A percentile compares a stretch with the other conserved stretches of the same genome.
phyloP scores from a whole-genome alignment of 2,329 filamentous ascomycete species.

The Botrytis cinerea region DNA sequence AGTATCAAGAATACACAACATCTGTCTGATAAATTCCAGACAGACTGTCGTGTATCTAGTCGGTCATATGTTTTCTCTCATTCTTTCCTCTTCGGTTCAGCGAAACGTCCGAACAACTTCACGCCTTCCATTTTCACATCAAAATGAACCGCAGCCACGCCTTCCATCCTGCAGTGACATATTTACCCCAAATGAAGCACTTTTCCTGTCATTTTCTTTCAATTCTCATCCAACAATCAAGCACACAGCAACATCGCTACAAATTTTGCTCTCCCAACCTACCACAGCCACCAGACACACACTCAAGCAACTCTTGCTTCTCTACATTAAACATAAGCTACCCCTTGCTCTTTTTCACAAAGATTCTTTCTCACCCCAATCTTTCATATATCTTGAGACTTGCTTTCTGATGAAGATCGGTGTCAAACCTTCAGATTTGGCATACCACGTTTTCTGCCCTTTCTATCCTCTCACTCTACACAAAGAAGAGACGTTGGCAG shows the following conservation, averaged over 20 bases:
- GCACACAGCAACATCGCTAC: conserved; percentile 25
- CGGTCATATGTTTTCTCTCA: not conserved
- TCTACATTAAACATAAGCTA: conserved; percentile 11
- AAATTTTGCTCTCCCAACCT: conserved; percentile 24
- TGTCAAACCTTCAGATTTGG: conserved; percentile 7
- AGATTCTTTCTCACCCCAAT: not conserved
- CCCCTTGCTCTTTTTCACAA: not conserved
- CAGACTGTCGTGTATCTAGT: not conserved
- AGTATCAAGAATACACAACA: not conserved
- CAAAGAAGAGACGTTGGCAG: not conserved
- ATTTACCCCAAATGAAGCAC: not conserved
- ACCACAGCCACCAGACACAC: conserved; percentile 1
- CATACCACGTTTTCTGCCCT: not conserved
- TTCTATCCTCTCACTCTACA: conserved; percentile 4
- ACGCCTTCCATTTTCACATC: not conserved
- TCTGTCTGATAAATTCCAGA: not conserved
- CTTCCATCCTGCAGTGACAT: not conserved
- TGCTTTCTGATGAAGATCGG: conserved; percentile 7
- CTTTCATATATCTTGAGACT: not conserved
- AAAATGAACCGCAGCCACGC: not conserved
- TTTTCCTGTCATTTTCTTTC: not conserved
- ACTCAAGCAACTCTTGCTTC: conserved; percentile 17
- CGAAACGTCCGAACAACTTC: not conserved
- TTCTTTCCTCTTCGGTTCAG: not conserved
- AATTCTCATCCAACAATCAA: conserved; percentile 15